A percentile compares a stretch with the other conserved stretches of the same genome.
phyloP scores from a whole-genome alignment of 106 monocot genomes.

The Alisma plantagoaquatica region DNA sequence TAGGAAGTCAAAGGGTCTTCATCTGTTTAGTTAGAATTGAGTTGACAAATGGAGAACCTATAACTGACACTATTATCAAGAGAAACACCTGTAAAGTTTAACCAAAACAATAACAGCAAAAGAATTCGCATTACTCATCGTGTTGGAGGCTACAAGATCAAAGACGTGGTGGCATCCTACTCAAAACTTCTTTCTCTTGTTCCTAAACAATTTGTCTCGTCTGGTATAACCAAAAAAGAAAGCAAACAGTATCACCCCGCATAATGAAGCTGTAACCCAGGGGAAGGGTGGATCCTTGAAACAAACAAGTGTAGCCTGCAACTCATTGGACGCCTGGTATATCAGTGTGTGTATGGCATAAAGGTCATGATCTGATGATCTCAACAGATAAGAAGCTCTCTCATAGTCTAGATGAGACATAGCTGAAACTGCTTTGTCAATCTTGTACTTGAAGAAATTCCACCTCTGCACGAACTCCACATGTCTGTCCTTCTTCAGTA shows the following conservation, averaged over 20 bases:
- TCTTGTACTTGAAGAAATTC: slow-evolving; percentile 74
- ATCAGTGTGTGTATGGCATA: slow-evolving; percentile 70
- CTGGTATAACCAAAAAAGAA: slow-evolving; percentile 62
- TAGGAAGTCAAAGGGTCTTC: no score
- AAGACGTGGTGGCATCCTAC: no score
- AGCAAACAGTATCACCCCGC: slow-evolving; percentile 43
- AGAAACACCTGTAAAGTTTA: no score
- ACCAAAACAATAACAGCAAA: no score
- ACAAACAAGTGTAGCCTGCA: slow-evolving; percentile 84
- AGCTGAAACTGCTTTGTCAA: slow-evolving; percentile 77
- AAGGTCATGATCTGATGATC: slow-evolving; percentile 90
- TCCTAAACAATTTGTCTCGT: slow-evolving; percentile 71
- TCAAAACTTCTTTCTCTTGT: slow-evolving; percentile 92
- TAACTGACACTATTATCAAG: no score
- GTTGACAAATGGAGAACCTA: no score
- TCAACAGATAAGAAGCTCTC: slow-evolving; percentile 59
- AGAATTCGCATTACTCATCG: no score
- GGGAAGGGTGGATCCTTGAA: slow-evolving; percentile 97
- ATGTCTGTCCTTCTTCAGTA: slow-evolving; percentile 42
- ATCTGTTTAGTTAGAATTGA: no score
- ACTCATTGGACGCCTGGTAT: slow-evolving; percentile 69
- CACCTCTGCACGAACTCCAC: slow-evolving; percentile 86
- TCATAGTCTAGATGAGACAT: slow-evolving; percentile 83
- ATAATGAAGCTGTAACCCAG: slow-evolving; percentile 49
- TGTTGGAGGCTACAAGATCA: no score